Evolutionary conservation across 495 filamentous ascomycete genomes (phyloP), one percentile per base, ranked within the genome.

Genomic region (Letharia lupina): DNA sequence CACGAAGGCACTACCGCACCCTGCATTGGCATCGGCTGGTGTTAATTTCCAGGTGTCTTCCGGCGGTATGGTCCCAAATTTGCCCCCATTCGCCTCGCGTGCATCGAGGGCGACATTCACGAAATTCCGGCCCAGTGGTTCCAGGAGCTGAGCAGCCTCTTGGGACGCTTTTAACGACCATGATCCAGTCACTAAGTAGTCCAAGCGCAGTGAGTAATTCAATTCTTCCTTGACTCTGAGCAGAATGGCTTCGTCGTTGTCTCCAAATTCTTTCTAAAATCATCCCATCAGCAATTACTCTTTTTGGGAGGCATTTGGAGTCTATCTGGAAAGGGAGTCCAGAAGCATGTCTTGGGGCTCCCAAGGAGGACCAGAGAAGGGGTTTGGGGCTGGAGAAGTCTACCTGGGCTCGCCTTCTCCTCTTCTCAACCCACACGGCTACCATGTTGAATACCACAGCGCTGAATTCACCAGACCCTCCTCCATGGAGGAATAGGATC

Each of bases 101-200:
- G 89, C 79, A 74, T 96, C 90, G 23, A 85, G 75, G 9, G 82
- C 91, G 44, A 96, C 75, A 75, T 96, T 96, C 71, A 95, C 87
- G 67, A 90, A 81, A 72, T 89, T 84, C 16, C 56, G 56, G 1
- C 70, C 70, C 16, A 72, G 35, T 11, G 86, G 77, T 7, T 93
- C 93, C 0, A 95, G 74, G 4, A 98, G 76, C 47, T 91, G 80
- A 35, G 79, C 78, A 35, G 91, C 91, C 76, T 97, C 93, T 75
- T 93, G 88, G 54, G 83, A 87, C n/a, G 91, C 92, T 76, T 98
- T 96, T 68, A 90, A 80, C 40, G 89, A 93, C 93, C 94, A 96
- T n/a, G 86, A 84, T 65, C 93, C 93, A 47, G 94, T 96, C 45
- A 96, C 88, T 23, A 96, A 79, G 74, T 98, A 98, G 75, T 96